A percentile compares a stretch with the other conserved stretches of the same genome.
phyloP scores from a whole-genome alignment of 2,329 filamentous ascomycete genomes.

The Neoarthrinium moseri region DNA sequence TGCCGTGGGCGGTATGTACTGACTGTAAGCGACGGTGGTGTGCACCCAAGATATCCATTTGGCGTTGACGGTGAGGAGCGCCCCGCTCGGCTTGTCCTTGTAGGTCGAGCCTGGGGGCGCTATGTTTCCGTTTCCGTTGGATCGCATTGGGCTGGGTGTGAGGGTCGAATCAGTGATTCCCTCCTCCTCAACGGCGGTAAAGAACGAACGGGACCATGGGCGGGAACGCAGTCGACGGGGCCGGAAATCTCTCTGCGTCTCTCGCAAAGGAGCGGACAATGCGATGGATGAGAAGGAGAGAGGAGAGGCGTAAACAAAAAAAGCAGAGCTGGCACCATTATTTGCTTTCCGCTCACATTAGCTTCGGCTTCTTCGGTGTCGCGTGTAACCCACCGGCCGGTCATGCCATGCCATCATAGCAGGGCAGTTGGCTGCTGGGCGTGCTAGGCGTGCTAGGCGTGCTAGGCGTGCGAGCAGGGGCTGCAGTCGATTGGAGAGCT shows the following conservation, averaged over 20 bases:
- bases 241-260: not conserved
- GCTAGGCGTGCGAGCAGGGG: too few relatives aligned
- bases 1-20: slow-evolving; percentile 25
- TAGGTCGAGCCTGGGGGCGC: slow-evolving; percentile 46
- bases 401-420: slow-evolving; percentile 6
- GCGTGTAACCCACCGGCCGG: slow-evolving; percentile 6
- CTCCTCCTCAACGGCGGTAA: too few relatives aligned
- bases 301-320: not conserved
- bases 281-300: slow-evolving; percentile 6
- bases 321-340: not conserved
- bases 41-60: slow-evolving; percentile 90
- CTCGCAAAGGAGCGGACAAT: not conserved
- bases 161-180: not conserved
- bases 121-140: slow-evolving; percentile 27
- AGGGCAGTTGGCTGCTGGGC: too few relatives aligned
- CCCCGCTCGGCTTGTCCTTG: slow-evolving; percentile 64
- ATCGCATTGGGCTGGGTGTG: not conserved
- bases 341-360: slow-evolving; percentile 6
- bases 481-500: too few relatives aligned
- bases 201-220: too few relatives aligned
- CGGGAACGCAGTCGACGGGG: too few relatives aligned
- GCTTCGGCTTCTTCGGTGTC: slow-evolving; percentile 10
- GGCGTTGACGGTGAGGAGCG: slow-evolving; percentile 69
- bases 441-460: too few relatives aligned
- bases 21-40: slow-evolving; percentile 79